Percentiles rank a stretch among this genome's conserved stretches.
phyloP scores from a whole-genome alignment of 805 yeast species.

The Maudiozyma barnettii region DNA sequence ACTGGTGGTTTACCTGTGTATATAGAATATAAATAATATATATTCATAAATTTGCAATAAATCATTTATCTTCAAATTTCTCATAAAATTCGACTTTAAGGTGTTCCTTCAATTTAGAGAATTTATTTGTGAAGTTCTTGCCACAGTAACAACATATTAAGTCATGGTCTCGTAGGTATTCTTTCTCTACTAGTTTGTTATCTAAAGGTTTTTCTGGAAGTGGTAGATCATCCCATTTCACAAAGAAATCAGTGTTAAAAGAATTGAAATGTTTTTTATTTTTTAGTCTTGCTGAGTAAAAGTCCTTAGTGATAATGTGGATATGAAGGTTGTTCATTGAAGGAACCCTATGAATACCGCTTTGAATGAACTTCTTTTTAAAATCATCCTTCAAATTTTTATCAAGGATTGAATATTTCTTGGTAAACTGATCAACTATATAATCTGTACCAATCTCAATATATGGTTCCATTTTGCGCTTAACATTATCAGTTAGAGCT shows the following conservation, averaged over 20 bases:
- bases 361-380: slow-evolving; percentile 29
- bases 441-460: slow-evolving; percentile 21
- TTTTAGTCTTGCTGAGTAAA: slow-evolving; percentile 45
- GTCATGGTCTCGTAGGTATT: slow-evolving; percentile 25
- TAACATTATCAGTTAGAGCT: slow-evolving; percentile 33
- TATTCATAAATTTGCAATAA: background rate
- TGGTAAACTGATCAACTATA: slow-evolving; percentile 22
- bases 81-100: slow-evolving; percentile 30
- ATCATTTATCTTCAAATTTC: background rate
- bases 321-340: slow-evolving; percentile 61
- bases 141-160: slow-evolving; percentile 37
- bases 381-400: slow-evolving; percentile 11
- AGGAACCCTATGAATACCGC: slow-evolving; percentile 66
- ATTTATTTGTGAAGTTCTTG: slow-evolving; percentile 34
- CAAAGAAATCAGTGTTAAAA: slow-evolving; percentile 57
- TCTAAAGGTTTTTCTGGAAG: slow-evolving; percentile 18
- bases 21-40: background rate
- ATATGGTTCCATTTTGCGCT: slow-evolving; percentile 34
- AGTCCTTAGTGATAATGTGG: slow-evolving; percentile 63
- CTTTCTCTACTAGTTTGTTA: slow-evolving; percentile 34
- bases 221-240: slow-evolving; percentile 43
- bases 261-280: slow-evolving; percentile 60
- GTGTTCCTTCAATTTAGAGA: slow-evolving; percentile 36
- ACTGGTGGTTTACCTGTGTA: background rate
- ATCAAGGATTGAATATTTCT: slow-evolving; percentile 5